A percentile compares a stretch with the other conserved stretches of the same genome.
These are phyloP conservation scores for Amanita pallidorosea DNA, from an alignment of 768 basidiomycete species.

Conservation along the genomic window DNA sequence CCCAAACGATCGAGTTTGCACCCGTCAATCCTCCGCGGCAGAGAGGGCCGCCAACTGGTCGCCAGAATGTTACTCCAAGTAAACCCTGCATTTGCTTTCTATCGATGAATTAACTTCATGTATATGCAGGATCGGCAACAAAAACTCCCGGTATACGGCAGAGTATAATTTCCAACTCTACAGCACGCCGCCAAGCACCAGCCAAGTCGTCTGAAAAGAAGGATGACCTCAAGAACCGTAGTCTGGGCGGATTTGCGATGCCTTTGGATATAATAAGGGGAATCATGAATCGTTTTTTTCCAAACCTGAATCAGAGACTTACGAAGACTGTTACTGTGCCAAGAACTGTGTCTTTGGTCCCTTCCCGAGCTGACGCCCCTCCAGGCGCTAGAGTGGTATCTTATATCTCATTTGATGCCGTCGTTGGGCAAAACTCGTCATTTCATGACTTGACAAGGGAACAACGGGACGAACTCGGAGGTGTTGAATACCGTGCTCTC, in stretches of 20 bases:
- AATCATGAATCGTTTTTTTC: conserved; percentile 50
- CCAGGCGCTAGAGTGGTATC: conserved; percentile 46
- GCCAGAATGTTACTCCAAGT: neutral
- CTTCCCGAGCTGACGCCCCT: conserved; percentile 24
- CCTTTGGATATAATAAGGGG: conserved; percentile 42
- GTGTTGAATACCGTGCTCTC: conserved; percentile 85
- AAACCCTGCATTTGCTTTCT: conserved; percentile 9
- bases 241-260: conserved; percentile 70
- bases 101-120: conserved; percentile 9
- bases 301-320: conserved; percentile 44
- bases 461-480: conserved; percentile 85
- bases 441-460: conserved; percentile 65
- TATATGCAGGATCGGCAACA: neutral
- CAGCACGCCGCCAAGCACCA: neutral
- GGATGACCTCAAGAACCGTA: conserved; percentile 25
- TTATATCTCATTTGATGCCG: conserved; percentile 80
- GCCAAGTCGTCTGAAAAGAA: conserved; percentile 6
- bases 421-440: conserved; percentile 74
- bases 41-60: conserved; percentile 8
- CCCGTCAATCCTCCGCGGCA: conserved; percentile 17
- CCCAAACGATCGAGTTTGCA: conserved; percentile 45
- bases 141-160: neutral
- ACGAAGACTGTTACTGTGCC: conserved; percentile 71
- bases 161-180: neutral
- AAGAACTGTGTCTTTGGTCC: conserved; percentile 48